Evolutionary conservation across 805 yeast species (phyloP).

Genomic region (Yamadazyma nakazawae): DNA sequence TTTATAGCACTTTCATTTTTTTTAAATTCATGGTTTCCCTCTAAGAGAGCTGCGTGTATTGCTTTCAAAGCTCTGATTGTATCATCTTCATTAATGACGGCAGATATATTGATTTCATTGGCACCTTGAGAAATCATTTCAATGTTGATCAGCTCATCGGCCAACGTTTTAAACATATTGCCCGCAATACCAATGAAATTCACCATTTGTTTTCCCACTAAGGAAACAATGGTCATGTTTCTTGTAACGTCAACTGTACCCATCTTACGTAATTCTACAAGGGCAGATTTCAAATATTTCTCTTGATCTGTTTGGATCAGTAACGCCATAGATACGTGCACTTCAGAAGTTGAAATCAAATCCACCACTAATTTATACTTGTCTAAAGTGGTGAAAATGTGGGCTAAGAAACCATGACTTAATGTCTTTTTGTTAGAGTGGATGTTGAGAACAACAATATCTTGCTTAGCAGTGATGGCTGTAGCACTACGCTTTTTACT

Average conservation of each 20-base stretch:
- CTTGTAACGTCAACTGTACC: constrained; percentile 89
- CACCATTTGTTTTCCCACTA: constrained; percentile 97
- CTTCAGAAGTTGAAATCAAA: constrained; percentile 94
- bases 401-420: constrained; percentile 93
- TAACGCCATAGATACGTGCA: constrained; percentile 97
- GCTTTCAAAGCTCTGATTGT: constrained; percentile 82
- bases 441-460: constrained; percentile 86
- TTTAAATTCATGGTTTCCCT: constrained; percentile 30
- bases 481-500: constrained; percentile 72
- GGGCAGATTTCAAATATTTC: constrained; percentile 62
- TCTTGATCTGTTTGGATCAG: constrained; percentile 70
- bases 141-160: constrained; percentile 86
- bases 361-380: constrained; percentile 85
- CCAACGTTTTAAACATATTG: constrained; percentile 90
- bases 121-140: constrained; percentile 99
- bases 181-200: constrained; percentile 97
- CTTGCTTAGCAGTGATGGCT: constrained; percentile 93
- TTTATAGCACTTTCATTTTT: constrained; percentile 27
- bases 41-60: constrained; percentile 74
- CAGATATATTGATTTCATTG: constrained; percentile 93
- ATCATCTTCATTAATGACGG: constrained; percentile 83
- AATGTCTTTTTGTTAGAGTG: constrained; percentile 91
- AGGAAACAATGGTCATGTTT: constrained; percentile 84
- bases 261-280: constrained; percentile 70
- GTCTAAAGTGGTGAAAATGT: constrained; percentile 83